Evolutionary conservation across 345 rosid species (phyloP).

Genomic region (Aethionema arabicum): DNA sequence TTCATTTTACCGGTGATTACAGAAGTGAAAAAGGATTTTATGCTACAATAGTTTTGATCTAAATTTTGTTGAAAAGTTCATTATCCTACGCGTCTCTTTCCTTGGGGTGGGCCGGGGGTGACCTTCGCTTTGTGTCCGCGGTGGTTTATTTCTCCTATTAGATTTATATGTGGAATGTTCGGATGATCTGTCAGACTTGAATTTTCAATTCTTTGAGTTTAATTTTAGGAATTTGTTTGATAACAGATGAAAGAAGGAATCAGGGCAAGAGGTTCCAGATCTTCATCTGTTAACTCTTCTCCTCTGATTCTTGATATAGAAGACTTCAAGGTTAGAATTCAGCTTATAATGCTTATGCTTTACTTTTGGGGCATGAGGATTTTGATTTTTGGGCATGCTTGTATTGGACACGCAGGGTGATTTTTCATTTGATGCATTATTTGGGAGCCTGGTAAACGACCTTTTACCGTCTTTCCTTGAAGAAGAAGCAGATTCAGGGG

Average conservation of each 20-base stretch:
- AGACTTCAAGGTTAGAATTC: slow-evolving; percentile 79
- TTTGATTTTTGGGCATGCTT: slow-evolving; percentile 4
- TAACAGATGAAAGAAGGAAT: slow-evolving; percentile 68
- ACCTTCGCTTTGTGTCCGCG: too few relatives aligned
- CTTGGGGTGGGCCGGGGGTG: not conserved
- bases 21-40: not conserved
- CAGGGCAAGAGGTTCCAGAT: slow-evolving; percentile 47
- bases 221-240: not conserved
- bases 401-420: slow-evolving; percentile 63
- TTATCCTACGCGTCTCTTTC: not conserved
- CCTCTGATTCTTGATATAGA: slow-evolving; percentile 85
- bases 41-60: slow-evolving; percentile 2
- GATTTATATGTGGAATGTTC: not conserved
- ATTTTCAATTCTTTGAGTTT: slow-evolving; percentile 9
- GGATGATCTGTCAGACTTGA: slow-evolving; percentile 30
- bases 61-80: not conserved
- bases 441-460: slow-evolving; percentile 85
- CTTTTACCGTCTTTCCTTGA: slow-evolving; percentile 80
- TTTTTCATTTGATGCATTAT: slow-evolving; percentile 92
- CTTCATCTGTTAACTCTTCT: slow-evolving; percentile 56
- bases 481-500: slow-evolving; percentile 73
- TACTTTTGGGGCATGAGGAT: slow-evolving; percentile 5
- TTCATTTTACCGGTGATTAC: slow-evolving; percentile 13
- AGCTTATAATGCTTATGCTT: slow-evolving; percentile 5
- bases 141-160: not conserved